Evolutionary conservation across 2,329 filamentous ascomycete genomes (phyloP).

Genomic region (Clonostachys rhizophaga): DNA sequence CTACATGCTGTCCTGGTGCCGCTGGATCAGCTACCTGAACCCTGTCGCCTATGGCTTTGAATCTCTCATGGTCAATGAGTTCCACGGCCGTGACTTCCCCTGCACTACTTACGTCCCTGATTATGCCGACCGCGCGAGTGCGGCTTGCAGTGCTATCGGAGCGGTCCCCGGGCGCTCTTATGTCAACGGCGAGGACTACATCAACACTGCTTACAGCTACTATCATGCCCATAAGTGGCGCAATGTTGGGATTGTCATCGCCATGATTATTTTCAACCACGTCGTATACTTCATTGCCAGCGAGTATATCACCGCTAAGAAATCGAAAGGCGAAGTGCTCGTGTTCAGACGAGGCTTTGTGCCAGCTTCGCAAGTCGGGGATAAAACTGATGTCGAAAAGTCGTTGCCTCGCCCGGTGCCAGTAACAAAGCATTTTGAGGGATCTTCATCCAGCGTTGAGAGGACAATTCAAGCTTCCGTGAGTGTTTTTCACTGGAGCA

Average conservation of each 20-base stretch:
- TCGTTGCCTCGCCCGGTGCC: conserved; percentile 3
- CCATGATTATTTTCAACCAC: conserved; percentile 33
- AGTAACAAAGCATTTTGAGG: conserved; percentile 4
- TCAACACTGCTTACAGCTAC: conserved; percentile 51
- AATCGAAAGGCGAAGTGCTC: conserved; percentile 51
- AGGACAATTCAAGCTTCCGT: conserved; percentile 23
- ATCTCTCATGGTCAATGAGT: conserved; percentile 70
- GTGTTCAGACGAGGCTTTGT: conserved; percentile 38
- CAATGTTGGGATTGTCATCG: conserved; percentile 59
- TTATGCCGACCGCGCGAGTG: conserved; percentile 17
- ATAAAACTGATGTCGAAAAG: conserved; percentile 43
- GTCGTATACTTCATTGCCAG: conserved; percentile 22
- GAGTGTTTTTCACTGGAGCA: conserved; percentile 70
- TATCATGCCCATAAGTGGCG: conserved; percentile 43
- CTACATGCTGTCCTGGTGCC: conserved; percentile 40
- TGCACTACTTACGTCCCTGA: conserved; percentile 51
- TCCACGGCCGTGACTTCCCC: conserved; percentile 48
- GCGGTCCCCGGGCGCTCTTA: conserved; percentile 42
- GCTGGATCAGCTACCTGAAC: conserved; percentile 73
- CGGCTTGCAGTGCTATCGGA: conserved; percentile 54
- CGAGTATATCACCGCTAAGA: conserved; percentile 33
- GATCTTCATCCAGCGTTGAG: conserved; percentile 34
- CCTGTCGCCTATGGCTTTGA: conserved; percentile 73
- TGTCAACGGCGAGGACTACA: conserved; percentile 55
- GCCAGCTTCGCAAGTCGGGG: conserved; percentile 40